Evolutionary conservation across 2,329 filamentous ascomycete species (phyloP).

Genomic region (Clarireedia homoeocarpa): DNA sequence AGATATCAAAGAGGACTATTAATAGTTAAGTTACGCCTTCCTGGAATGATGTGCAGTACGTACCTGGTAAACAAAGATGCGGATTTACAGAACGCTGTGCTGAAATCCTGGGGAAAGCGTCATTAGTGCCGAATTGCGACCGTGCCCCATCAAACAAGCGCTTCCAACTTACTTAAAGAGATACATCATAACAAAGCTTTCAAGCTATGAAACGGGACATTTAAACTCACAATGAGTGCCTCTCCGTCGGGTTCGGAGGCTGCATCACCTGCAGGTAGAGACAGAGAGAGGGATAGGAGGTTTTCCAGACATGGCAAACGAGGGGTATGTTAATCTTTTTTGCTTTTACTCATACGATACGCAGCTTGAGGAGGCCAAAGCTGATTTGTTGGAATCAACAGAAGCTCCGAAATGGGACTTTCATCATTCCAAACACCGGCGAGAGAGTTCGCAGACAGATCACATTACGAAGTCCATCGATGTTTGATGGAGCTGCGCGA

Average conservation of each 20-base stretch:
- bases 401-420: constrained; percentile 78
- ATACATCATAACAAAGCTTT: background rate
- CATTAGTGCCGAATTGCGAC: too few relatives aligned
- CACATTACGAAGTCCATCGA: constrained; percentile 55
- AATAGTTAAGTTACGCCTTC: too few relatives aligned
- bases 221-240: constrained; percentile 1
- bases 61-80: too few relatives aligned
- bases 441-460: constrained; percentile 76
- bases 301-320: constrained; percentile 6
- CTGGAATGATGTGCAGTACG: too few relatives aligned
- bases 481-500: constrained; percentile 17
- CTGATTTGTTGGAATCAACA: constrained; percentile 25
- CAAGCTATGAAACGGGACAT: constrained; percentile 5
- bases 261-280: background rate
- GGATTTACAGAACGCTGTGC: too few relatives aligned
- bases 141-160: background rate
- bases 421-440: constrained; percentile 79
- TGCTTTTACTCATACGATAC: constrained; percentile 15
- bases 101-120: too few relatives aligned
- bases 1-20: too few relatives aligned
- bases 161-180: too few relatives aligned
- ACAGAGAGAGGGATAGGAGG: constrained; percentile 3
- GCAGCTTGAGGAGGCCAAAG: constrained; percentile 19
- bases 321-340: constrained; percentile 1
- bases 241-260: constrained; percentile 2